Evolutionary conservation across 2,329 filamentous ascomycete genomes (phyloP), one percentile per base, ranked within the genome.

Genomic region (Sporothrix curviconia): DNA sequence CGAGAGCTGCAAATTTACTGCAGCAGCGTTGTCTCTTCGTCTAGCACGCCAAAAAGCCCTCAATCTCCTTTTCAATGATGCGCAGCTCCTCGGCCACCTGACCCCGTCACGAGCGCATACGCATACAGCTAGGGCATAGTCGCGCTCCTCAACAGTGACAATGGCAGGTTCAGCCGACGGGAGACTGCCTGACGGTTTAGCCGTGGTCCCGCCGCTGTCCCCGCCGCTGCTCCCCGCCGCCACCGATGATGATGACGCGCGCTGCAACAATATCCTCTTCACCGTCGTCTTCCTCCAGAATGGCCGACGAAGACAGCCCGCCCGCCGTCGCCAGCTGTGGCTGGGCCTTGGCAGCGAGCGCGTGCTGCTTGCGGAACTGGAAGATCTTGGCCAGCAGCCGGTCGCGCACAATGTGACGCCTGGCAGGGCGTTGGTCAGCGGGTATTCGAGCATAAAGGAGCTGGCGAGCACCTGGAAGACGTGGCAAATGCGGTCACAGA

Each of bases 91-190:
- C 82, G 1, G 83, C 82, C 22, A 88, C 78, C 69, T 86, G 83
- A 43, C 82, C n/a, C 79, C 7, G 84, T 86, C 49, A 87, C 83
- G 44, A 88, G 73, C 3, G 82, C 90, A 73, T 96, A 99, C 17
- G 92, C 92, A 73, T 97, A 99, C 43, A 97, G 73, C 63, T n/a
- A 97, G 75, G 62, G 92, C 91, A 69, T 94, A 97, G 68, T 99
- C 94, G 61, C 83, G 82, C 69, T 92, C 88, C 62, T 84, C 85
- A 1, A 84, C 77, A 15, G 70, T 66, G 14, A 76, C 68, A 9
- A 58, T 25, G 4, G 44, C 22, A 11, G 47, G 9, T 15, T 17
- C 37, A 19, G 36, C 17, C 8, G 46, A 32, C n/a, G 6, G 50
- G 4, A n/a, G 36, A 37, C 11, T 7, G 36, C 11, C 7, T 7